phyloP scores from a whole-genome alignment of 495 filamentous ascomycete species.

The Xylona heveae region DNA sequence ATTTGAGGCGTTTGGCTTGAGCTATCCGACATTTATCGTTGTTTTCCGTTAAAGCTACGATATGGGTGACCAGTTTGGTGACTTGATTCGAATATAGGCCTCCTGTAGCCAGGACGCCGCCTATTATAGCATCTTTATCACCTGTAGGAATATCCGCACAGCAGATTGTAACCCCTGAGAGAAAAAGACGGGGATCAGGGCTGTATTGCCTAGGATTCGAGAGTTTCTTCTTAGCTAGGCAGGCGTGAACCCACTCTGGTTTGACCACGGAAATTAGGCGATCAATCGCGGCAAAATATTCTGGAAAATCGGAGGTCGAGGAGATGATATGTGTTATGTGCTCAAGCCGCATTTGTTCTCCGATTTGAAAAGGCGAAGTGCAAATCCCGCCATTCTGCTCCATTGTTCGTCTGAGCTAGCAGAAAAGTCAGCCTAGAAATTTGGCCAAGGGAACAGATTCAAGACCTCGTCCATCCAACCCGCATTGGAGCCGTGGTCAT shows the following conservation, averaged over 20 bases:
- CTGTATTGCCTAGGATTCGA: slow-evolving; percentile 65
- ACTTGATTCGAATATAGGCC: slow-evolving; percentile 53
- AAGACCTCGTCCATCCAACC: too few relatives aligned
- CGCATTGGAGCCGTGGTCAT: too few relatives aligned
- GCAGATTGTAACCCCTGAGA: slow-evolving; percentile 58
- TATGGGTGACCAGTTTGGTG: slow-evolving; percentile 58
- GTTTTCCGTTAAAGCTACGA: slow-evolving; percentile 65
- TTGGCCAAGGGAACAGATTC: not conserved
- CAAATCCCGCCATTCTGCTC: slow-evolving; percentile 3
- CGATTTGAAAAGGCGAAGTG: slow-evolving; percentile 4
- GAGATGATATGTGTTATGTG: slow-evolving; percentile 68
- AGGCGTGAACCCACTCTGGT: slow-evolving; percentile 54
- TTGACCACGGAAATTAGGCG: slow-evolving; percentile 69
- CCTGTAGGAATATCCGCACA: slow-evolving; percentile 66
- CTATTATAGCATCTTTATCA: slow-evolving; percentile 82
- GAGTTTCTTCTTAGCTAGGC: slow-evolving; percentile 42
- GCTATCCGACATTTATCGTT: slow-evolving; percentile 48
- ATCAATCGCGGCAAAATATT: slow-evolving; percentile 47
- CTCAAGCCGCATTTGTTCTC: slow-evolving; percentile 25
- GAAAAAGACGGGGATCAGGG: slow-evolving; percentile 76
- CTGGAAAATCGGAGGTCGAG: slow-evolving; percentile 66
- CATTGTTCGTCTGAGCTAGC: slow-evolving; percentile 1
- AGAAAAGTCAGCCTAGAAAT: slow-evolving; percentile 1
- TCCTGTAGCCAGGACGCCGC: slow-evolving; percentile 74
- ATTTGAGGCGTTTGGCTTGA: slow-evolving; percentile 35